Evolutionary conservation across 768 basidiomycete species (phyloP).

Genomic region (Boletus sp.): DNA sequence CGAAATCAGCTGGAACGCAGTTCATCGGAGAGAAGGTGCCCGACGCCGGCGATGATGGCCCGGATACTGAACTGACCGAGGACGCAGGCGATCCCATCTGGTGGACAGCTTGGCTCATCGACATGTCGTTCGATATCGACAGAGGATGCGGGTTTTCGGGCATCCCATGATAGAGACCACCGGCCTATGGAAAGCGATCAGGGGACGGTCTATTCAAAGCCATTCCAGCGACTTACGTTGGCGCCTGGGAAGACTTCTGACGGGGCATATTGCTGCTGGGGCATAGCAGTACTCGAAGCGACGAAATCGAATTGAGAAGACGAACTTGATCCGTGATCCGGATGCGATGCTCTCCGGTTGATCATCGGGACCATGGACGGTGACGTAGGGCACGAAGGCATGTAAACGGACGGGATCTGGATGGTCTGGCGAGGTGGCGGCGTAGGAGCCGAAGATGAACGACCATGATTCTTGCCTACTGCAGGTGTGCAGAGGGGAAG

Average conservation of each 20-base stretch:
- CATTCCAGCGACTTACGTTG: constrained; percentile 38
- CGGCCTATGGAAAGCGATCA: constrained; percentile 33
- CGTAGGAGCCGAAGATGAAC: constrained; percentile 59
- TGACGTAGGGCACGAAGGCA: constrained; percentile 64
- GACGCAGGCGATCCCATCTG: constrained; percentile 51
- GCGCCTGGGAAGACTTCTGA: constrained; percentile 26
- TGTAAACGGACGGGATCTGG: constrained; percentile 60
- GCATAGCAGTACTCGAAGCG: constrained; percentile 42
- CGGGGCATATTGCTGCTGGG: constrained; percentile 37
- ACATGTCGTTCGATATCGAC: constrained; percentile 37
- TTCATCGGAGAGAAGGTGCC: constrained; percentile 47
- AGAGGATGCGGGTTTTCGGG: constrained; percentile 44
- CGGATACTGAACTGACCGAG: constrained; percentile 44
- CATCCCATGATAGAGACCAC: constrained; percentile 50
- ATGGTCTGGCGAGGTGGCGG: constrained; percentile 67
- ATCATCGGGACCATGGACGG: constrained; percentile 55
- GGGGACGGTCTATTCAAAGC: constrained; percentile 4
- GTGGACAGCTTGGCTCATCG: constrained; percentile 39
- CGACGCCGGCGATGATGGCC: constrained; percentile 49
- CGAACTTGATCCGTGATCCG: constrained; percentile 43
- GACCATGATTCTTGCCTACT: constrained; percentile 43
- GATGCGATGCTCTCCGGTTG: constrained; percentile 54
- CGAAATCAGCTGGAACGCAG: constrained; percentile 17
- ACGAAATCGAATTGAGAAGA: constrained; percentile 54
- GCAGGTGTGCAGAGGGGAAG: constrained; percentile 37